Evolutionary conservation across 176 grass and related monocot species (phyloP), one percentile per base, ranked within the genome.

Genomic region (Urochloa ruziziensis): DNA sequence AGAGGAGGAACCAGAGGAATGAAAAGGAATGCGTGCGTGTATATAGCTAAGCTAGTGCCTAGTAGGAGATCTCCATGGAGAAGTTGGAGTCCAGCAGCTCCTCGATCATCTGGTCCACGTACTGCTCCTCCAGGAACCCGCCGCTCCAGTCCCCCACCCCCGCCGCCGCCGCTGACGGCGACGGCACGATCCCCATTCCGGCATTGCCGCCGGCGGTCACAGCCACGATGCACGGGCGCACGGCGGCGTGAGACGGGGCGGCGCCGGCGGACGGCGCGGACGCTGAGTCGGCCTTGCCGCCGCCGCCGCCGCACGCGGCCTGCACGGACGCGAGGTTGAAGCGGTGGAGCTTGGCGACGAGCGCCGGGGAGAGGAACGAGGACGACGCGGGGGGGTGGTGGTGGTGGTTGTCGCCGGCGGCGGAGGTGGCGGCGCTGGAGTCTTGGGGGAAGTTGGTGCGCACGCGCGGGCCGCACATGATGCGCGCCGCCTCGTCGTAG

Each of bases 31-130:
- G 24, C 27, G 10, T 10, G 17, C 10, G 70, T 54, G 21, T 17
- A 59, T 0, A 23, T 6, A 40, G 1, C 36, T 3, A 67, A 7
- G 51, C 52, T 10, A 40, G 8, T n/a, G n/a, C n/a, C 79, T 87
- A 87, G 80, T 53, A 95, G 82, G 84, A 98, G 67, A 98, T 89
- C 68, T 98, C 96, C 93, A 98, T 95, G 52, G 89, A 98, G 77
- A 98, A 89, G 78, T 95, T 92, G 62, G 96, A 95, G 51, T 98
- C 96, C 0, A 98, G 67, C 62, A 98, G 79, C 83, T 98, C 96
- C 88, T 98, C 96, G 58, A 98, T 98, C 96, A 98, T 98, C 82
- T 98, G 96, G 36, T 95, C 96, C 78, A 98, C 85, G 83, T 93
- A 92, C 78, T 90, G 89, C 76, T 98, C 93, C 75, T 98, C 96